Conservation (phyloP, 306 rosid species). For the Rubus parviflorus region DNA sequence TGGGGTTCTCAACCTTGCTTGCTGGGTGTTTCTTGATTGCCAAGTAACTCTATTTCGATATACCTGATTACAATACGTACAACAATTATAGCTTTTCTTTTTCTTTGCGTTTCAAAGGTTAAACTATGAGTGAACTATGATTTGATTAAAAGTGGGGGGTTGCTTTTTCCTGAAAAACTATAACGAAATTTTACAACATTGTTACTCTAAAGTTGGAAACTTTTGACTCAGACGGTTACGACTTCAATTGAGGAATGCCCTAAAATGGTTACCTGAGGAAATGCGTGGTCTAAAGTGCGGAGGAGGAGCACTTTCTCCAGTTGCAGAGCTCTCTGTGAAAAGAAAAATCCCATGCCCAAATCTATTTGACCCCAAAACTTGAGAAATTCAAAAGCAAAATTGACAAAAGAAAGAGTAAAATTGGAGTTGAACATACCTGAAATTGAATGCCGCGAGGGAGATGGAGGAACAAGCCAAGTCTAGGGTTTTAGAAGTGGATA, state of each 20-base stretch:
- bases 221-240: background rate
- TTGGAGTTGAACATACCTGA: background rate
- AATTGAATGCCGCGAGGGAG: background rate
- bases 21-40: background rate
- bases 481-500: background rate
- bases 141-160: background rate
- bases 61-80: background rate
- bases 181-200: background rate
- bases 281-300: background rate
- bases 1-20: background rate
- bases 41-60: background rate
- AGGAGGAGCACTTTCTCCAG: background rate
- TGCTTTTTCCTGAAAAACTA: background rate
- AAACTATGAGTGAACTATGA: background rate
- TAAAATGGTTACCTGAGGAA: background rate
- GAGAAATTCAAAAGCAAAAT: background rate
- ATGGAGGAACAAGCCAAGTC: background rate
- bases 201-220: background rate
- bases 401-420: background rate
- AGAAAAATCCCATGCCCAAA: conserved; percentile 12
- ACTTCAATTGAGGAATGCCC: background rate
- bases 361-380: background rate
- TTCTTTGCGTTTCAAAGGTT: background rate
- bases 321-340: conserved; percentile 3
- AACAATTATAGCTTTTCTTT: background rate